A percentile compares a stretch with the other conserved stretches of the same genome.
phyloP scores from a whole-genome alignment of 176 grass and related monocot genomes.

The sorghum (Sorghum bicolor) region Sorghum_bicolor_NCBIv3 NC_012870.2:73542501-73543000 shows the following conservation, averaged over 20 bases:
- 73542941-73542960: not conserved
- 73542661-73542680: conserved; percentile 11
- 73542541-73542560: conserved; percentile 9
- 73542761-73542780: conserved; percentile 49
- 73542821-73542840: not conserved
- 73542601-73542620: conserved; percentile 14
- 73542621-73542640: not conserved
- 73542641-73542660: conserved; percentile 25
- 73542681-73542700: not conserved
- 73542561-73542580: conserved; percentile 15
- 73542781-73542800: conserved; percentile 98
- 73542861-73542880: not conserved
- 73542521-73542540: conserved; percentile 35
- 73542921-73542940: not conserved
- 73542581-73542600: not conserved
- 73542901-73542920: conserved; percentile 23
- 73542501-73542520: not conserved
- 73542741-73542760: conserved; percentile 50
- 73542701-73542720: conserved; percentile 31
- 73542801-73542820: not conserved
- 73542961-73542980: not conserved
- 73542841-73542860: not conserved
- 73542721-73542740: not conserved
- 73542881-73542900: not conserved
- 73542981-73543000: not conserved